These are phyloP conservation scores for Tetrapisispora nanseiensis DNA, from an alignment of 805 yeast genomes.

Conservation along the genomic window DNA sequence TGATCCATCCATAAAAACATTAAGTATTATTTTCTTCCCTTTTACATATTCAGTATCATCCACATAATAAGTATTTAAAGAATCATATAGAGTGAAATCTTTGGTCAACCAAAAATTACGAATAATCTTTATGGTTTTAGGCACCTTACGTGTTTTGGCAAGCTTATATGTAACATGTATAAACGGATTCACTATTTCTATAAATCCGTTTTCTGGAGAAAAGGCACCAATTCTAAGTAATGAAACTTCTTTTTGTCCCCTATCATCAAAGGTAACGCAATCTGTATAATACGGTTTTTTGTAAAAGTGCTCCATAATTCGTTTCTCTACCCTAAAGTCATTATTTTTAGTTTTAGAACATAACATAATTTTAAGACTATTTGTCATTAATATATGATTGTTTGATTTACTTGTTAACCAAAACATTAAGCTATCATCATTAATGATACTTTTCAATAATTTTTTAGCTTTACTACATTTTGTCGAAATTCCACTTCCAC, in stretches of 20 bases:
- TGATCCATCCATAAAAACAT: not conserved
- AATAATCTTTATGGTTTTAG: not conserved
- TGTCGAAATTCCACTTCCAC: not conserved
- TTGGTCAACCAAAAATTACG: constrained; percentile 3
- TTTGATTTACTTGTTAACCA: not conserved
- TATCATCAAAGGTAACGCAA: not conserved
- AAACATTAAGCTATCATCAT: not conserved
- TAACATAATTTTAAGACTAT: not conserved
- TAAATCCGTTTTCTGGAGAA: not conserved
- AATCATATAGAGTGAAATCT: not conserved
- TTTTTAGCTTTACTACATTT: too few relatives aligned
- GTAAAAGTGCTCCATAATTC: not conserved
- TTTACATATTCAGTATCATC: not conserved
- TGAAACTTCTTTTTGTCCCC: not conserved
- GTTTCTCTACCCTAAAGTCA: not conserved
- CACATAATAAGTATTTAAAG: not conserved
- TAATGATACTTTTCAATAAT: not conserved
- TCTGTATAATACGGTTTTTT: not conserved
- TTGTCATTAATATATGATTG: not conserved
- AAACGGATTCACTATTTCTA: not conserved
- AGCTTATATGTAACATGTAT: too few relatives aligned
- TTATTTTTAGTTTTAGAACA: not conserved
- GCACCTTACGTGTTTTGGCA: not conserved
- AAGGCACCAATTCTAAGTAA: not conserved
- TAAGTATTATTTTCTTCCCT: not conserved